phyloP scores from a whole-genome alignment of 208 protist species.

The Eutreptiella sp. region DNA sequence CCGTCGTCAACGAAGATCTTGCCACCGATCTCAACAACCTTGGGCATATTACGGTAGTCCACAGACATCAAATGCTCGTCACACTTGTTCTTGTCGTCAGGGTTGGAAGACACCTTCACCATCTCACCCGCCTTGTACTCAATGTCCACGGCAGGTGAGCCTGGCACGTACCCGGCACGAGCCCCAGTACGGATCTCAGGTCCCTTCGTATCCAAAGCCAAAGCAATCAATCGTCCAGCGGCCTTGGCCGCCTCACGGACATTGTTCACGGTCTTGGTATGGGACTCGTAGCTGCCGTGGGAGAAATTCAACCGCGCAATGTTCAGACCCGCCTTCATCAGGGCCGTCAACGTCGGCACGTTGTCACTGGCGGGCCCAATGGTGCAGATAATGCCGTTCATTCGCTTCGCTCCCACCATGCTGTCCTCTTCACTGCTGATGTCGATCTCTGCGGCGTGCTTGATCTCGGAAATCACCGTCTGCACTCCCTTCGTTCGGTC shows the following conservation, averaged over 20 bases:
- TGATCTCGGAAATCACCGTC: no score
- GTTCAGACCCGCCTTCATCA: constrained; percentile 92
- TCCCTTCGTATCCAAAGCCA: constrained; percentile 93
- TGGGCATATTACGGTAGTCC: constrained; percentile 77
- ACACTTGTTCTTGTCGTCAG: constrained; percentile 62
- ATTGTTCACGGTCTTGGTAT: constrained; percentile 86
- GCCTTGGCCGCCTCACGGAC: constrained; percentile 75
- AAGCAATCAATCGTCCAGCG: constrained; percentile 71
- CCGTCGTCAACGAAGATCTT: constrained; percentile 94
- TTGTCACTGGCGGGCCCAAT: constrained; percentile 90
- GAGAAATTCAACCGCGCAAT: constrained; percentile 96
- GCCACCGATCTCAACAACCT: constrained; percentile 64
- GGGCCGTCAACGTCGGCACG: constrained; percentile 76
- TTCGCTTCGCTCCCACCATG: no score
- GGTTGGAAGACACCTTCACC: constrained; percentile 79
- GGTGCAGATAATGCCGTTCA: constrained; percentile 93
- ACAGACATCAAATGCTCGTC: constrained; percentile 74
- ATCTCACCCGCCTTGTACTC: constrained; percentile 55
- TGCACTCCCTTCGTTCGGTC: no score
- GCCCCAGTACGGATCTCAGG: constrained; percentile 91
- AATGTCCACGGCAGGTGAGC: constrained; percentile 59
- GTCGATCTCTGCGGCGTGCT: no score
- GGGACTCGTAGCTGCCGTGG: constrained; percentile 92
- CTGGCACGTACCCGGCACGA: no score
- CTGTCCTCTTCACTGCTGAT: no score